Percentiles rank a stretch among this genome's conserved stretches.
These are phyloP conservation scores for Pouteria glomerata DNA, from an alignment of 148 eudicot genomes.

Conservation along the genomic window DNA sequence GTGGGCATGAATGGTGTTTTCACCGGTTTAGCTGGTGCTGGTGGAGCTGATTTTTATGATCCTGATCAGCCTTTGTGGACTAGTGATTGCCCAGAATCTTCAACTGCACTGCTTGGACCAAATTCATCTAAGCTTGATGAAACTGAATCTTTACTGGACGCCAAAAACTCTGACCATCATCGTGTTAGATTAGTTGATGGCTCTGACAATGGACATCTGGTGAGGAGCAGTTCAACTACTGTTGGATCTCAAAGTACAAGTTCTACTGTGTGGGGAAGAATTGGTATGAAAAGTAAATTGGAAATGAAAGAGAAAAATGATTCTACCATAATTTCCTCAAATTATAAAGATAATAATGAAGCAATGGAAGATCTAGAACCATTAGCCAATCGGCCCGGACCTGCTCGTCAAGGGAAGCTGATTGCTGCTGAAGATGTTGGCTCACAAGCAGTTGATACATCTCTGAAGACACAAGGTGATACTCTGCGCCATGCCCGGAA, in stretches of 20 bases:
- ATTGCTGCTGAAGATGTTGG: slow-evolving; percentile 24
- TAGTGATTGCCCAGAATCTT: slow-evolving; percentile 51
- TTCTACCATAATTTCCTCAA: slow-evolving; percentile 31
- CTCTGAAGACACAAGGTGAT: slow-evolving; percentile 43
- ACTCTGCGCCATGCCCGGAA: slow-evolving; percentile 36
- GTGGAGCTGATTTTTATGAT: slow-evolving; percentile 85
- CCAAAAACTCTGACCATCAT: slow-evolving; percentile 33
- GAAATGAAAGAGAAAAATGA: slow-evolving; percentile 44
- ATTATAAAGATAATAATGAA: slow-evolving; percentile 23
- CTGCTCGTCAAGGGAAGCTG: slow-evolving; percentile 39
- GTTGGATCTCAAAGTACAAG: slow-evolving; percentile 46
- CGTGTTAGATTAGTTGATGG: slow-evolving; percentile 18
- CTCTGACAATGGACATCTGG: slow-evolving; percentile 23
- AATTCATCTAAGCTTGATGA: slow-evolving; percentile 43
- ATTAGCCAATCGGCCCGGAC: slow-evolving; percentile 23
- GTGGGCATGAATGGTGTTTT: slow-evolving; percentile 39
- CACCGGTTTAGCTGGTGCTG: slow-evolving; percentile 29
- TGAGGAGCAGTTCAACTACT: slow-evolving; percentile 33
- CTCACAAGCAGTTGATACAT: slow-evolving; percentile 29
- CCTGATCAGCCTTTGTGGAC: slow-evolving; percentile 97
- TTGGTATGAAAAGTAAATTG: slow-evolving; percentile 42
- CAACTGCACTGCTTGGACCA: slow-evolving; percentile 38
- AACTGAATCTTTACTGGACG: slow-evolving; percentile 40
- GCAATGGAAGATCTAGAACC: slow-evolving; percentile 29
- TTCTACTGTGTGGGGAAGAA: slow-evolving; percentile 59